Base-by-base conservation (phyloP, 2,329 filamentous ascomycete species). In the Colletotrichum trifolii region DNA sequence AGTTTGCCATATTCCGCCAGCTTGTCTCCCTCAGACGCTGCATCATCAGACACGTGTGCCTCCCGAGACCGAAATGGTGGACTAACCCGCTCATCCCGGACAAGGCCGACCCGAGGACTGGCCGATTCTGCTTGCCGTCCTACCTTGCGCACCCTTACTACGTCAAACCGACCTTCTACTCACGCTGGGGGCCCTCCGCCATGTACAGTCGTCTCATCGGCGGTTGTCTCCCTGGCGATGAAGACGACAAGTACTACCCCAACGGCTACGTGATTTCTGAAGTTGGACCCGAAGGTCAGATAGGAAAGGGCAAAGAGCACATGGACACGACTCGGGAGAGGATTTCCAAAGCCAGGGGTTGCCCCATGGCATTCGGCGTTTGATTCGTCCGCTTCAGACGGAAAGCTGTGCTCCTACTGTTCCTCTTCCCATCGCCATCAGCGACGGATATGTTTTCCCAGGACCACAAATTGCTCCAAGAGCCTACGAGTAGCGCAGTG, bases 121-220 rank as follows among this genome's bases (percentile, higher is more conserved):
- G 80, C 2, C 77, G 78, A 11, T 77, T 80, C 66, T 79, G 80
- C 67, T 64, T 78, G 9, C 72, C 71, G 0, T 54, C 73, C 11
- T 86, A 81, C 74, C 77, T 81, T 38, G 77, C 80, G 0, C 80
- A 83, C 12, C 85, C 85, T 8, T 87, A 83, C 73, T 87, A 86
- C 69, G 78, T 85, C 49, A 79, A 83, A 68, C 80, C 79, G 35
- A 85, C 80, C 1, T 74, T 78, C 52, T 80, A 74, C 78, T 82
- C 77, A 65, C 79, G 79, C 49, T 88, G 79, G 81, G 81, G 80
- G 33, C 82, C 77, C 0, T 72, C 71, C 49, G 83, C 78, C 0
- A 79, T 78, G 76, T 60, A 82, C 11, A 82, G 77, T 35, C 76
- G 82, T 71, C 54, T 79, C 2, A 70, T 81, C 35, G 83, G 84